Evolutionary conservation across 805 yeast genomes (phyloP).

Genomic region (Sporopachydermia quercuum): DNA sequence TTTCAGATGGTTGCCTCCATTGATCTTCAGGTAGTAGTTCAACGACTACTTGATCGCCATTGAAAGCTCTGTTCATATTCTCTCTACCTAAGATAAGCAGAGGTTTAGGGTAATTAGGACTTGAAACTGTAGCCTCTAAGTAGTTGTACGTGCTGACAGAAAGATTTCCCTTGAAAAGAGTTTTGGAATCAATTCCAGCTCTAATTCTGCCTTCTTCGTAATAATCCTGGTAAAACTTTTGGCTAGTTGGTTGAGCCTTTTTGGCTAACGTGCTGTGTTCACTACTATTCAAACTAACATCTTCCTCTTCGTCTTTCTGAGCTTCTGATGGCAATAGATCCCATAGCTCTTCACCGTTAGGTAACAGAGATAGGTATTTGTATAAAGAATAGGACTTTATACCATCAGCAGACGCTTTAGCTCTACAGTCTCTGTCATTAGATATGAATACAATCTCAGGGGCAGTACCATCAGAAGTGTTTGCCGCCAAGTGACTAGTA

Average conservation of each 20-base stretch:
- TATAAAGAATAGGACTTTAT: slow-evolving; percentile 39
- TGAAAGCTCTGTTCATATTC: slow-evolving; percentile 78
- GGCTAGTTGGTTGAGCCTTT: too few relatives aligned
- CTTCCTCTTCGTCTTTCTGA: slow-evolving; percentile 12
- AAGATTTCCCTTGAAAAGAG: slow-evolving; percentile 73
- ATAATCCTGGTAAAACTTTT: slow-evolving; percentile 59
- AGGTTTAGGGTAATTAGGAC: slow-evolving; percentile 65
- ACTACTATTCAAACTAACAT: slow-evolving; percentile 10
- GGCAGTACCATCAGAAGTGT: slow-evolving; percentile 17
- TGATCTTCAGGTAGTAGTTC: slow-evolving; percentile 73
- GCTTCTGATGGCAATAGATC: slow-evolving; percentile 54
- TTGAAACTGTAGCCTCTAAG: slow-evolving; percentile 70
- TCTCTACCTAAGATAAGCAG: slow-evolving; percentile 70
- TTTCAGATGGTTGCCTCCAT: slow-evolving; percentile 79
- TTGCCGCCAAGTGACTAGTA: slow-evolving; percentile 38
- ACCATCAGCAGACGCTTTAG: slow-evolving; percentile 38
- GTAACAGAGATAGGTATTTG: slow-evolving; percentile 59
- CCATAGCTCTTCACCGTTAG: slow-evolving; percentile 57
- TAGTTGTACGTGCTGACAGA: slow-evolving; percentile 75
- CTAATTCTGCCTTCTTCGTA: slow-evolving; percentile 67
- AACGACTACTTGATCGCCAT: slow-evolving; percentile 82
- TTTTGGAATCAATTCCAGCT: slow-evolving; percentile 84
- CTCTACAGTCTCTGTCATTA: slow-evolving; percentile 59
- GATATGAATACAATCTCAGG: slow-evolving; percentile 36
- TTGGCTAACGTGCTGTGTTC: too few relatives aligned